These are phyloP conservation scores for Malassezia pachydermatis DNA, from an alignment of 1,284 basidiomycete genomes.

Conservation along the genomic window DNA sequence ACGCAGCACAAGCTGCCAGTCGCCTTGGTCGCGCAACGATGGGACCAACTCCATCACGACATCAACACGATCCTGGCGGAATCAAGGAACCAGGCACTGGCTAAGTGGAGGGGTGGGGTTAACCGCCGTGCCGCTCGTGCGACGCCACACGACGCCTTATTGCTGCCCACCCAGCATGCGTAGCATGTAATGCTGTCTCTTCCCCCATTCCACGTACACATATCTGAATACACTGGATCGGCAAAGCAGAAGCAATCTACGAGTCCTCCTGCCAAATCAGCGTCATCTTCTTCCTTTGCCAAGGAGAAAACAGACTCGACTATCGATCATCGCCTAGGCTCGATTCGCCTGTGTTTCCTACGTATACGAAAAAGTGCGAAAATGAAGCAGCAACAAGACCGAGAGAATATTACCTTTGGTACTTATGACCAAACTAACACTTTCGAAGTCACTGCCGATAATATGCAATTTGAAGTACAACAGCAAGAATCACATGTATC, in stretches of 20 bases:
- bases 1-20: constrained; percentile 33
- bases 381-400: background rate
- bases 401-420: constrained; percentile 10
- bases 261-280: background rate
- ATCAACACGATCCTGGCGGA: no score
- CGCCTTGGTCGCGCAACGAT: constrained; percentile 9
- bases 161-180: no score
- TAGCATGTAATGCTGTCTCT: no score
- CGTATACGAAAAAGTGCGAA: background rate
- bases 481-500: constrained; percentile 26
- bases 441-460: constrained; percentile 22
- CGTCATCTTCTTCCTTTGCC: background rate
- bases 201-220: constrained; percentile 9
- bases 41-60: constrained; percentile 25
- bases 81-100: no score
- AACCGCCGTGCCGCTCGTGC: no score
- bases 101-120: no score
- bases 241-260: background rate
- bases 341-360: constrained; percentile 2
- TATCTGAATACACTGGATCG: background rate
- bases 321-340: constrained; percentile 4
- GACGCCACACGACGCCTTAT: no score
- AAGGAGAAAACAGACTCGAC: background rate
- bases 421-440: constrained; percentile 30
- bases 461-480: constrained; percentile 5